These are phyloP conservation scores for Brassica balearica DNA, from an alignment of 441 rosid genomes.

Conservation along the genomic window DNA sequence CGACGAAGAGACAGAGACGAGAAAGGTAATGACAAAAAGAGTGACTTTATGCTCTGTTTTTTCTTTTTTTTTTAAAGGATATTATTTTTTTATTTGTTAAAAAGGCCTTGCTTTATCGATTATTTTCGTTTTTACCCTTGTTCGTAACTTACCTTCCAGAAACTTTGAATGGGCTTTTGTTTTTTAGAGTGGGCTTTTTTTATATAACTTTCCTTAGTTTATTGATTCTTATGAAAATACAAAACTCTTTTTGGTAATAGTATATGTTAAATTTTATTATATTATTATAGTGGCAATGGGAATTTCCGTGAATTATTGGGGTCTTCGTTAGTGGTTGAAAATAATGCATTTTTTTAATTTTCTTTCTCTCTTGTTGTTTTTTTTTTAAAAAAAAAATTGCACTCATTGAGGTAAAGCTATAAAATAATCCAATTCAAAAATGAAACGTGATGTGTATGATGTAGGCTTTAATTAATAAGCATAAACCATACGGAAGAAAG, in stretches of 20 bases:
- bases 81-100: neutral
- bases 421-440: neutral
- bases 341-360: too few species aligned
- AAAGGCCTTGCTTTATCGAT: conserved; percentile 22
- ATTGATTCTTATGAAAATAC: conserved; percentile 21
- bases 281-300: neutral
- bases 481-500: neutral
- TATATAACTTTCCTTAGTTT: conserved; percentile 22
- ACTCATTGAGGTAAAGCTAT: neutral
- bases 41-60: conserved; percentile 45
- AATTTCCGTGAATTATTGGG: too few species aligned
- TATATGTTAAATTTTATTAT: neutral
- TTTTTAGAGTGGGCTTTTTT: conserved; percentile 38
- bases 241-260: conserved; percentile 16
- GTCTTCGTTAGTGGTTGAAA: too few species aligned
- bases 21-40: conserved; percentile 46
- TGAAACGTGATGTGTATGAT: conserved; percentile 5
- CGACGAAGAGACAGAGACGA: conserved; percentile 47
- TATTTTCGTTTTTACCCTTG: conserved; percentile 36
- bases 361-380: too few species aligned
- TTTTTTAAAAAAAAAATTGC: too few species aligned
- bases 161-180: conserved; percentile 33
- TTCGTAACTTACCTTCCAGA: conserved; percentile 24
- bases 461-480: neutral
- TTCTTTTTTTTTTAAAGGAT: neutral